phyloP scores from a whole-genome alignment of 306 rosid species.

The Casuarina equisetifolia region DNA sequence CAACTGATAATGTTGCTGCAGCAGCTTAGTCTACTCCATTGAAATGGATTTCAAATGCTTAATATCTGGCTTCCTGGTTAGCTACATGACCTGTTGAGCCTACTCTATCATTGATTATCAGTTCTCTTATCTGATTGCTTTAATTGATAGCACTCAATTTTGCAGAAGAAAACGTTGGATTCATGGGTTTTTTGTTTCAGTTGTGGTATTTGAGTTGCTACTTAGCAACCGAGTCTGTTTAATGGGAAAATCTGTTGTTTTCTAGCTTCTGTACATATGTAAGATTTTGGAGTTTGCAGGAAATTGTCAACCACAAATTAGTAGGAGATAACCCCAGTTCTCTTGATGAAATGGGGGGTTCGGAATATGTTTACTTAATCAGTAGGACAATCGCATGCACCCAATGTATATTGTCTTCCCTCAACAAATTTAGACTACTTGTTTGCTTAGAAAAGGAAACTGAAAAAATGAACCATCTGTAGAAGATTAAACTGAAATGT shows the following conservation, averaged over 20 bases:
- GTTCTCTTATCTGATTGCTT: slow-evolving; percentile 8
- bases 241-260: neutral
- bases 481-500: neutral
- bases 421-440: neutral
- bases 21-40: neutral
- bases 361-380: neutral
- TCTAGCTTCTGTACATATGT: neutral
- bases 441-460: neutral
- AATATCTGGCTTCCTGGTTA: neutral
- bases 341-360: neutral
- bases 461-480: no score
- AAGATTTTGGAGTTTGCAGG: neutral
- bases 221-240: no score
- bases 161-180: neutral
- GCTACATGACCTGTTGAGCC: neutral
- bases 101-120: neutral
- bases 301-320: neutral
- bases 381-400: neutral
- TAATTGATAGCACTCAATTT: neutral
- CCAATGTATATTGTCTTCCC: neutral
- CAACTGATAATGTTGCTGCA: neutral
- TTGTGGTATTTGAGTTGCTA: neutral
- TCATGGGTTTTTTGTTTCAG: neutral
- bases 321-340: neutral
- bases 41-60: neutral